Percentiles rank a stretch among this genome's conserved stretches.
Evolutionary conservation across 73 alveolate species (phyloP).

Genomic region (Paramecium pentaurelia): DNA sequence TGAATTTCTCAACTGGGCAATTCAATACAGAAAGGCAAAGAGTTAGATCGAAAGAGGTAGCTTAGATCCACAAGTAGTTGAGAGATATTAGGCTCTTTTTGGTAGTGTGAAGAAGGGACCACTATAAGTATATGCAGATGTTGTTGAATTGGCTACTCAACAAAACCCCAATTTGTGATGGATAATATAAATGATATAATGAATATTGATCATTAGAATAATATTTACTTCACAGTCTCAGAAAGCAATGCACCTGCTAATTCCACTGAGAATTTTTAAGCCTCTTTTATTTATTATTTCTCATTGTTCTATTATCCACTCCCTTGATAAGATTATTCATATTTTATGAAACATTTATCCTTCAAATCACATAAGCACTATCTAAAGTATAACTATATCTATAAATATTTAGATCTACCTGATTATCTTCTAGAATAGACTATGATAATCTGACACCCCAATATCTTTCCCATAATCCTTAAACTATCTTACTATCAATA

Average conservation of each 20-base stretch:
- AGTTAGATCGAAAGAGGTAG: not conserved
- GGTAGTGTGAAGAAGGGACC: constrained; percentile 32
- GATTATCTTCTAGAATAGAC: not conserved
- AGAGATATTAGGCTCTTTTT: not conserved
- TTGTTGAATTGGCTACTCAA: not conserved
- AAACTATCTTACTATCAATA: not conserved
- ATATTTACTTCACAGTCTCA: not conserved
- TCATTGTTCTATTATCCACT: not conserved
- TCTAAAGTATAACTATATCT: not conserved
- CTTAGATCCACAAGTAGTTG: not conserved
- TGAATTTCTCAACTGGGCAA: constrained; percentile 8
- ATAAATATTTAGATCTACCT: not conserved
- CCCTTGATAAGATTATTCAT: not conserved
- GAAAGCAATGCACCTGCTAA: not conserved
- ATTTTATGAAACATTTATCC: not conserved
- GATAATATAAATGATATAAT: not conserved
- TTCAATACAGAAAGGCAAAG: constrained; percentile 1
- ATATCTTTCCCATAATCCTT: not conserved
- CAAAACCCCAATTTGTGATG: not conserved
- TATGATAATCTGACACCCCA: constrained; percentile 13
- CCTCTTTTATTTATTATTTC: not conserved
- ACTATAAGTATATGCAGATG: not conserved
- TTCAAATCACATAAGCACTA: not conserved
- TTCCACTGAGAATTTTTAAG: not conserved
- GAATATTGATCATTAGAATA: not conserved